A percentile compares a stretch with the other conserved stretches of the same genome.
Conservation (phyloP, 768 basidiomycete species). For the Boletus rufocinnamomeus region DNA sequence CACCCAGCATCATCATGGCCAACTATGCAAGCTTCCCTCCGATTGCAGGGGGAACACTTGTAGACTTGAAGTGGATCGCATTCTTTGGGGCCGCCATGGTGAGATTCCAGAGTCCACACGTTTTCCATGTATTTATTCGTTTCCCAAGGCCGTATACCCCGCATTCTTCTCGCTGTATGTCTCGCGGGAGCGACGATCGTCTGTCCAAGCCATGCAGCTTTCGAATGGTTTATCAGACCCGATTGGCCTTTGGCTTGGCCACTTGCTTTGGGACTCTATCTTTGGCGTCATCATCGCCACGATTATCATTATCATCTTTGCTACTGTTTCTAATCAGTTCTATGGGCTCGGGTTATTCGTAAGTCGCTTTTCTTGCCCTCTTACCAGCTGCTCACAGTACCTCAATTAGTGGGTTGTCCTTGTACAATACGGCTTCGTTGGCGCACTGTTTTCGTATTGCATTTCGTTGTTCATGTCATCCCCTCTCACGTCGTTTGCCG, state of each 20-base stretch:
- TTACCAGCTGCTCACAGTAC: slow-evolving; percentile 1
- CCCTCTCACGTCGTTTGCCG: slow-evolving; percentile 72
- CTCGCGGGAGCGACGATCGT: slow-evolving; percentile 64
- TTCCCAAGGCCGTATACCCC: slow-evolving; percentile 65
- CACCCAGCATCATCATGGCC: slow-evolving; percentile 56
- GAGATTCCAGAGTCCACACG: slow-evolving; percentile 7
- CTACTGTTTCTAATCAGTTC: slow-evolving; percentile 59
- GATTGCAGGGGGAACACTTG: slow-evolving; percentile 54
- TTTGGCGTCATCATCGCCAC: slow-evolving; percentile 61
- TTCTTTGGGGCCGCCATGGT: slow-evolving; percentile 79
- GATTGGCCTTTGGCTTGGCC: slow-evolving; percentile 75
- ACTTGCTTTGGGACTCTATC: slow-evolving; percentile 71
- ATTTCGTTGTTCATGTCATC: slow-evolving; percentile 61
- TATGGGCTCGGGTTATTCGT: slow-evolving; percentile 63
- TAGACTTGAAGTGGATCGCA: slow-evolving; percentile 69
- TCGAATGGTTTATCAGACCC: slow-evolving; percentile 75
- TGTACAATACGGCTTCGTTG: slow-evolving; percentile 68
- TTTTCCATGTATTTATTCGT: background rate
- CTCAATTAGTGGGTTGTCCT: slow-evolving; percentile 64
- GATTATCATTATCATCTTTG: slow-evolving; percentile 63
- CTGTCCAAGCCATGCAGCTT: slow-evolving; percentile 80
- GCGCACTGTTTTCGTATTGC: slow-evolving; percentile 69
- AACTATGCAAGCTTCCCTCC: slow-evolving; percentile 61
- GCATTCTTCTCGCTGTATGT: slow-evolving; percentile 82
- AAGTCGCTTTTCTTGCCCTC: slow-evolving; percentile 36